These are phyloP conservation scores for Gossypium stocksii DNA, from an alignment of 345 rosid species.

Conservation along the genomic window DNA sequence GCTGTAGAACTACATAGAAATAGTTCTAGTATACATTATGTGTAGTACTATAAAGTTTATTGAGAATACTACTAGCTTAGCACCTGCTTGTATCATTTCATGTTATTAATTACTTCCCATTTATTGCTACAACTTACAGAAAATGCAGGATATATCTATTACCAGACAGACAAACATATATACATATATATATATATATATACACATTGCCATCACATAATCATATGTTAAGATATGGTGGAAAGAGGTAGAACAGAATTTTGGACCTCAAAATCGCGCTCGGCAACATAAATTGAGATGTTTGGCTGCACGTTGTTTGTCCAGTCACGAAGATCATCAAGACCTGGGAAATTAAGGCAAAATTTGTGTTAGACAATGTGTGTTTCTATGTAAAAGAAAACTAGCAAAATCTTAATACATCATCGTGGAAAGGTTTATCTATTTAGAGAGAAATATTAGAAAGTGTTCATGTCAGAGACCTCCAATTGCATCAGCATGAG, in stretches of 20 bases:
- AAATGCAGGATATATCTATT: not conserved
- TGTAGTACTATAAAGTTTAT: not conserved
- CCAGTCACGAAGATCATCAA: conserved; percentile 98
- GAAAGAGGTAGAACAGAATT: not conserved
- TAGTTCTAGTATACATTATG: not conserved
- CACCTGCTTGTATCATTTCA: not conserved
- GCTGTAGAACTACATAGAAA: not conserved
- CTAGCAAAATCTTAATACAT: conserved; percentile 15
- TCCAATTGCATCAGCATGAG: conserved; percentile 99
- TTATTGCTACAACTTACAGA: not conserved
- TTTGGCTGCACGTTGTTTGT: conserved; percentile 79
- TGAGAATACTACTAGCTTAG: not conserved
- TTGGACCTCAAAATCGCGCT: conserved; percentile 75
- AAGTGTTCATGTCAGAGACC: conserved; percentile 71
- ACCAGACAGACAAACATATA: not conserved
- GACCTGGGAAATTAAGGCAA: conserved; percentile 45
- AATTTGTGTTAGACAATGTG: conserved; percentile 11
- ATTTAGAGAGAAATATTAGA: conserved; percentile 21
- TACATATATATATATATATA: too few relatives aligned
- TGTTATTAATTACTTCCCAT: not conserved
- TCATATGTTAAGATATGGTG: not conserved
- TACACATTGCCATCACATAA: not conserved
- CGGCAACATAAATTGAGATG: conserved; percentile 76
- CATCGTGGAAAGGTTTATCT: conserved; percentile 8
- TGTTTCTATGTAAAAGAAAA: conserved; percentile 2